Conservation (phyloP, 345 rosid genomes). For the Eucalyptus regnans region DNA sequence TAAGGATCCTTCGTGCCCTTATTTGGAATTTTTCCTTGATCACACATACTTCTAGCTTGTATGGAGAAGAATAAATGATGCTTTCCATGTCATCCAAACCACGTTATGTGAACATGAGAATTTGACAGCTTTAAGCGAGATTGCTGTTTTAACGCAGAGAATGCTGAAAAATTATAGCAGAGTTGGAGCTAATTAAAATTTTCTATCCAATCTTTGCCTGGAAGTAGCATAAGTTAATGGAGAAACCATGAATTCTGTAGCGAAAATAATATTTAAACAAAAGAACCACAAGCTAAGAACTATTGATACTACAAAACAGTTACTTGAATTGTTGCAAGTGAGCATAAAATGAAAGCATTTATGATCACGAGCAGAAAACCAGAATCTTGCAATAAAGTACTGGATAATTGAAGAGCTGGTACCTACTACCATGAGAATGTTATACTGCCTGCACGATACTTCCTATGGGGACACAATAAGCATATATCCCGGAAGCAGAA, state of each 20-base stretch:
- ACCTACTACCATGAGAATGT: not conserved
- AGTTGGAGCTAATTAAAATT: not conserved
- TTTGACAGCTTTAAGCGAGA: not conserved
- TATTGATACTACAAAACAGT: not conserved
- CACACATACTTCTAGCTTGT: not conserved
- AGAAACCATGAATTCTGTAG: not conserved
- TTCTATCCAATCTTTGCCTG: not conserved
- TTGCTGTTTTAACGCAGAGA: not conserved
- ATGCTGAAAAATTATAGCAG: not conserved
- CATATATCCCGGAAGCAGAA: not conserved
- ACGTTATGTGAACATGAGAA: not conserved
- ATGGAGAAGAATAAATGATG: not conserved
- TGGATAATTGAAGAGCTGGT: not conserved
- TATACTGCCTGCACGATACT: not conserved
- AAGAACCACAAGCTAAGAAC: not conserved
- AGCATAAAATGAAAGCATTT: not conserved
- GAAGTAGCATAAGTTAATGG: not conserved
- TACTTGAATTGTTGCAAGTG: not conserved
- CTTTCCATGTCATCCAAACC: not conserved
- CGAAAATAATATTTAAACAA: not conserved
- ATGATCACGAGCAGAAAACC: not conserved
- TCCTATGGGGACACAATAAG: not conserved
- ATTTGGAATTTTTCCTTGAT: not conserved
- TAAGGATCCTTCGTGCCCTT: fast-evolving
- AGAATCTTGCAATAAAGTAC: not conserved